Evolutionary conservation across 768 basidiomycete genomes (phyloP).

Genomic region (Postia placenta): DNA sequence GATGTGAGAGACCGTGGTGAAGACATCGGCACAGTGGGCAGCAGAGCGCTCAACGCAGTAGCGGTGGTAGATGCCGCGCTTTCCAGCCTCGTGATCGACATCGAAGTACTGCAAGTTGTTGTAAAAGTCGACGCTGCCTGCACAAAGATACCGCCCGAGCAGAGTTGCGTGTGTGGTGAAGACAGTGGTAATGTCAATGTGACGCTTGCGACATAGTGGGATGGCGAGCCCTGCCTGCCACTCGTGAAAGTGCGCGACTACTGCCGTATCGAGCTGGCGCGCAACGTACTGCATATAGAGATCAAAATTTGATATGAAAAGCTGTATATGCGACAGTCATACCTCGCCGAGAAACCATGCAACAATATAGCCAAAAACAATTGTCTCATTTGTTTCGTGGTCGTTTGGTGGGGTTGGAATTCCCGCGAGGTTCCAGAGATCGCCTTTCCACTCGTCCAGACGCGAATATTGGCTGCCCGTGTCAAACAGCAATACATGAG

Average conservation of each 20-base stretch:
- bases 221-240: slow-evolving; percentile 99
- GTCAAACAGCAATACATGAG: slow-evolving; percentile 93
- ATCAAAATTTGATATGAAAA: slow-evolving; percentile 3
- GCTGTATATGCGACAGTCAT: slow-evolving; percentile 28
- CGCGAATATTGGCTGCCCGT: slow-evolving; percentile 81
- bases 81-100: slow-evolving; percentile 98
- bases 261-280: slow-evolving; percentile 75
- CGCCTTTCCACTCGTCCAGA: slow-evolving; percentile 98
- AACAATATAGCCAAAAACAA: slow-evolving; percentile 95
- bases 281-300: slow-evolving; percentile 61
- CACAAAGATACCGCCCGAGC: slow-evolving; percentile 96
- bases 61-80: slow-evolving; percentile 95
- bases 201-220: slow-evolving; percentile 89
- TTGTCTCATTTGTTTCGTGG: slow-evolving; percentile 97
- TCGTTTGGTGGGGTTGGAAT: slow-evolving; percentile 97
- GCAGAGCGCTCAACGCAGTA: slow-evolving; percentile 98
- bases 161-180: slow-evolving; percentile 99
- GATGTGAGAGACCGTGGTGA: slow-evolving; percentile 97
- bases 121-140: slow-evolving; percentile 98
- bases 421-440: slow-evolving; percentile 97
- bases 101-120: slow-evolving; percentile 99
- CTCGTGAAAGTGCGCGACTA: slow-evolving; percentile 98
- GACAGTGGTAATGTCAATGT: slow-evolving; percentile 97
- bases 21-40: slow-evolving; percentile 94
- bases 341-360: slow-evolving; percentile 99